Evolutionary conservation across 2,329 filamentous ascomycete genomes (phyloP).

Genomic region (Xylaria sp.): DNA sequence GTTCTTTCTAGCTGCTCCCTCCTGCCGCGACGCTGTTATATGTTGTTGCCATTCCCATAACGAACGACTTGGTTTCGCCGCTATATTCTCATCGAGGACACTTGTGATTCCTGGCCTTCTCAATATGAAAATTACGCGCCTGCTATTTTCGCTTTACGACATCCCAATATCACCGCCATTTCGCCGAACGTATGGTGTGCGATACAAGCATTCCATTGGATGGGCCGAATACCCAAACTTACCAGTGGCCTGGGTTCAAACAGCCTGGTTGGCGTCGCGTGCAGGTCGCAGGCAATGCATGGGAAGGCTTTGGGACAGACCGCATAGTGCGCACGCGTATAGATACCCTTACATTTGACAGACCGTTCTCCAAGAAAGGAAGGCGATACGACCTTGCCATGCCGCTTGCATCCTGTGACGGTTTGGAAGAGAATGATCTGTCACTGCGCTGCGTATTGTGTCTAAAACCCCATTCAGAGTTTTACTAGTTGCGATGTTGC

Average conservation of each 20-base stretch:
- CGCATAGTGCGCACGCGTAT: not conserved
- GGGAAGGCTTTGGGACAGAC: slow-evolving; percentile 4
- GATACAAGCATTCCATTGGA: slow-evolving; percentile 10
- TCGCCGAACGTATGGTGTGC: slow-evolving; percentile 11
- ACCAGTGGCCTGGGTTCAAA: slow-evolving; percentile 12
- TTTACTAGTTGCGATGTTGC: too few relatives aligned
- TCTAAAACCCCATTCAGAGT: too few relatives aligned
- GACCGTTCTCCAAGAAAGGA: not conserved
- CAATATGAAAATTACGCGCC: not conserved
- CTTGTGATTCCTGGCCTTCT: not conserved
- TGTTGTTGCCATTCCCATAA: not conserved
- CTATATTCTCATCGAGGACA: not conserved
- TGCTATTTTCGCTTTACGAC: not conserved
- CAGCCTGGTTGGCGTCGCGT: slow-evolving; percentile 8
- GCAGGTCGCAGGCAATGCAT: slow-evolving; percentile 5
- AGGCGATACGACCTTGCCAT: not conserved
- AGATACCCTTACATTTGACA: not conserved
- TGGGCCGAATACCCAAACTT: not conserved
- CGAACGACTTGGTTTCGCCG: not conserved
- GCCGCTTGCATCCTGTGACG: not conserved
- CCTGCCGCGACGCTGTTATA: not conserved
- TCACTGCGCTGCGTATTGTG: not conserved
- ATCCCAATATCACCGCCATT: not conserved
- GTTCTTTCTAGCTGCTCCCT: not conserved
- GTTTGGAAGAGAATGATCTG: not conserved